A percentile compares a stretch with the other conserved stretches of the same genome.
These are phyloP conservation scores for Leucocoprinus leucothites DNA, from an alignment of 768 basidiomycete genomes.

Conservation along the genomic window DNA sequence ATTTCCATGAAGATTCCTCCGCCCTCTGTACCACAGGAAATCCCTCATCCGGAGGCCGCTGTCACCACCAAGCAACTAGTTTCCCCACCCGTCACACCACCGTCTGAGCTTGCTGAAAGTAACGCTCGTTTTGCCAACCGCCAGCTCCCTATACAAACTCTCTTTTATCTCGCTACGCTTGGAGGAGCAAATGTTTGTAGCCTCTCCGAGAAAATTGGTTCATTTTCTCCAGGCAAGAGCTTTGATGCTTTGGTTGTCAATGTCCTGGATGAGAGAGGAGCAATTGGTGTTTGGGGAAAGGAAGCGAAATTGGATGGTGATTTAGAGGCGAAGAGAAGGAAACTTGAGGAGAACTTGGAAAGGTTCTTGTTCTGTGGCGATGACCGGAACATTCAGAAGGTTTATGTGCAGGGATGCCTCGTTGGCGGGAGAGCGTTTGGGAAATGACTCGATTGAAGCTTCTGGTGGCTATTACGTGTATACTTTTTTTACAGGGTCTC, in stretches of 20 bases:
- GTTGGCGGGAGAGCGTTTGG: slow-evolving; percentile 62
- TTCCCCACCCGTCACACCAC: slow-evolving; percentile 12
- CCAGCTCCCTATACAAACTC: slow-evolving; percentile 70
- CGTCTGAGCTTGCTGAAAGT: slow-evolving; percentile 1
- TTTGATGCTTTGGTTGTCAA: slow-evolving; percentile 87
- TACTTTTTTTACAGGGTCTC: not conserved
- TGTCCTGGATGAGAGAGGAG: slow-evolving; percentile 44
- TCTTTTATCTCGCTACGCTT: slow-evolving; percentile 87
- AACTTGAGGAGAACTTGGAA: slow-evolving; percentile 65
- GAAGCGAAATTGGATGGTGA: slow-evolving; percentile 9
- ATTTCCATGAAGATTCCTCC: slow-evolving; percentile 38
- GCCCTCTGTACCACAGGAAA: not conserved
- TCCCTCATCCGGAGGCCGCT: not conserved
- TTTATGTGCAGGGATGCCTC: slow-evolving; percentile 79
- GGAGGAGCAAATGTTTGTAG: slow-evolving; percentile 87
- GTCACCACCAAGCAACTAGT: not conserved
- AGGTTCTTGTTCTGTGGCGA: slow-evolving; percentile 86
- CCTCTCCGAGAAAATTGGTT: slow-evolving; percentile 66
- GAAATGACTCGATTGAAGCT: not conserved
- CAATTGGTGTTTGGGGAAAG: slow-evolving; percentile 41
- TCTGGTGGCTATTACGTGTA: not conserved
- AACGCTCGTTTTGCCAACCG: slow-evolving; percentile 41
- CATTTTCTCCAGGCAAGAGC: slow-evolving; percentile 75
- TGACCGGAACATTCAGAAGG: slow-evolving; percentile 75
- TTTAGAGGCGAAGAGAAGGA: slow-evolving; percentile 26